Base-by-base conservation (phyloP, 441 rosid genomes). In the Pelargonium exstipulatum region DNA sequence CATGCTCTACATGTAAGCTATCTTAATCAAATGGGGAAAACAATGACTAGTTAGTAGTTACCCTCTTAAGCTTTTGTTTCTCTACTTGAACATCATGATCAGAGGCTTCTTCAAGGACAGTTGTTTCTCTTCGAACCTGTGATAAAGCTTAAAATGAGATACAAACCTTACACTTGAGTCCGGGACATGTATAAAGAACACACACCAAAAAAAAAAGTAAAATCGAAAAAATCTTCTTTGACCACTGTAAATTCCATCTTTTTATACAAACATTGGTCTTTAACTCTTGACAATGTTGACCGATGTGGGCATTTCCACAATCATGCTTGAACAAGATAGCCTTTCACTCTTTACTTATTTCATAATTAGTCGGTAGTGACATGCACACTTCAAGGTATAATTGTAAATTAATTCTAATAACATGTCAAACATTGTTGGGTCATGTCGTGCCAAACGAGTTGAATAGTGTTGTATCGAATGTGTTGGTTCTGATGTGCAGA, bases 71-170 rank as follows among this genome's bases (percentile, higher is more conserved):
- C 5, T 77, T 77, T 46, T 26, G 64, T 73, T 77, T 78, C 68
- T 73, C 84, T 12, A 0, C 75, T 60, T 77, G 79, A 78, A 64
- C 81, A 67, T 78, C 81, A 35, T 71, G 71, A 16, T 65, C 78
- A 42, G 72, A 49, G 57, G 66, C 22, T 20, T 20, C 73, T 58
- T 58, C 71, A 3, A 46, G 22, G 62, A 48, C 9, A 37, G 72
- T 12, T 40, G 76, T 70, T 79, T 84, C 87, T 82, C 88, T 86
- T 67, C 95, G 85, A 70, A 91, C 96, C 97, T 91, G 78, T 43
- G 49, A 3, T 2, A 20, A 62, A 20, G 57, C 43, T n/a, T 68
- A 16, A 10, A 7, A 29, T 13, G 43, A 43, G 6, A 68, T 24
- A 22, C 35, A 10, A 5, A 14, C 32, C 40, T 49, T 9, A 10